phyloP scores from a whole-genome alignment of 1,139 yeast genomes.

The Sugiyamaella novakii region DNA sequence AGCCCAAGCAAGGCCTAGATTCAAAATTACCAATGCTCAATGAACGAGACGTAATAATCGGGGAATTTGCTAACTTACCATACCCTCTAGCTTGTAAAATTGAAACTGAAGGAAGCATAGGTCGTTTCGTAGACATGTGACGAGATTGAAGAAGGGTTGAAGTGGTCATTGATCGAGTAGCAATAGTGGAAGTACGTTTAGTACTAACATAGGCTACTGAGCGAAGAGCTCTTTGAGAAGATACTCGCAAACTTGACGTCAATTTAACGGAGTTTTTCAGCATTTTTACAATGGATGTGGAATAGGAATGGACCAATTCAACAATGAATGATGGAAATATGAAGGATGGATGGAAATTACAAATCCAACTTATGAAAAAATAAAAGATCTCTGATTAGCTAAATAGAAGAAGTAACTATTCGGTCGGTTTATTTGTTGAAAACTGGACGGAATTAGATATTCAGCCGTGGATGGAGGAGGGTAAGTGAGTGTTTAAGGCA shows the following conservation, averaged over 20 bases:
- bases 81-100: slow-evolving; percentile 16
- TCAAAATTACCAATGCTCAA: no score
- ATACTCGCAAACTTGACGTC: slow-evolving; percentile 8
- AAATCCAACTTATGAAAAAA: background rate
- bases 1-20: no score
- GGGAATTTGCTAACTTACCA: slow-evolving; percentile 18
- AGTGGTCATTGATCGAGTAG: slow-evolving; percentile 4
- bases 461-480: no score
- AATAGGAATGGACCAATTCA: no score
- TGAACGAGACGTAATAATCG: no score
- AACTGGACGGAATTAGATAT: no score
- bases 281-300: no score
- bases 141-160: slow-evolving; percentile 3
- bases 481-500: no score
- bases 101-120: slow-evolving; percentile 9
- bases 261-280: slow-evolving; percentile 15
- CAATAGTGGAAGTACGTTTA: background rate
- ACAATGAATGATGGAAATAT: no score
- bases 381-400: no score
- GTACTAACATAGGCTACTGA: slow-evolving; percentile 7
- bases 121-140: slow-evolving; percentile 10
- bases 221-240: slow-evolving; percentile 12
- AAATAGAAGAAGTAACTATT: no score
- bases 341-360: background rate
- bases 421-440: no score